Evolutionary conservation across 148 eudicot genomes (phyloP).

Genomic region (Rhododendron vialii): DNA sequence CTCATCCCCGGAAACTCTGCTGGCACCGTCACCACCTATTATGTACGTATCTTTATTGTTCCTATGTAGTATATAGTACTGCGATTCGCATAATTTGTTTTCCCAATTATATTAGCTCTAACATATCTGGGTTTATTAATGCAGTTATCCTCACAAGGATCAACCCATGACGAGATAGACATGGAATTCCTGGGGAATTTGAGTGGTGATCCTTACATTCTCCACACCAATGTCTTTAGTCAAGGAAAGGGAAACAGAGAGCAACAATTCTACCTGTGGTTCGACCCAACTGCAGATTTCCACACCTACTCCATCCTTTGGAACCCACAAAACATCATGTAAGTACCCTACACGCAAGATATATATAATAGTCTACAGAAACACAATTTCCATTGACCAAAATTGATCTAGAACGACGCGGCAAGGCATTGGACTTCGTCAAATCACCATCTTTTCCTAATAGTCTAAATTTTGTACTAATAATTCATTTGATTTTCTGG

Average conservation of each 20-base stretch:
- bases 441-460: not conserved
- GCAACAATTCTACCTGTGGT: not conserved
- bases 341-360: not conserved
- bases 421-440: not conserved
- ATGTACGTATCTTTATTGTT: constrained; percentile 16
- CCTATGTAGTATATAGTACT: not conserved
- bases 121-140: not conserved
- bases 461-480: not conserved
- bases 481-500: not conserved
- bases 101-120: not conserved
- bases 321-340: not conserved
- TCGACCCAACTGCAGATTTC: not conserved
- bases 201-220: not conserved
- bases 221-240: not conserved
- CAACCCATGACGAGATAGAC: constrained; percentile 5
- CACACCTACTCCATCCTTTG: not conserved
- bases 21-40: constrained; percentile 40
- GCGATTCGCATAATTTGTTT: not conserved
- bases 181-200: constrained; percentile 1
- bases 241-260: not conserved
- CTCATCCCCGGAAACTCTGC: constrained; percentile 37
- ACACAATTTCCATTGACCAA: not conserved
- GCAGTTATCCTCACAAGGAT: not conserved
- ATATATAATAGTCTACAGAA: not conserved
- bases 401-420: not conserved